Base-by-base conservation (phyloP, 164 flowering plant species). In the Platanus orientalis region DNA sequence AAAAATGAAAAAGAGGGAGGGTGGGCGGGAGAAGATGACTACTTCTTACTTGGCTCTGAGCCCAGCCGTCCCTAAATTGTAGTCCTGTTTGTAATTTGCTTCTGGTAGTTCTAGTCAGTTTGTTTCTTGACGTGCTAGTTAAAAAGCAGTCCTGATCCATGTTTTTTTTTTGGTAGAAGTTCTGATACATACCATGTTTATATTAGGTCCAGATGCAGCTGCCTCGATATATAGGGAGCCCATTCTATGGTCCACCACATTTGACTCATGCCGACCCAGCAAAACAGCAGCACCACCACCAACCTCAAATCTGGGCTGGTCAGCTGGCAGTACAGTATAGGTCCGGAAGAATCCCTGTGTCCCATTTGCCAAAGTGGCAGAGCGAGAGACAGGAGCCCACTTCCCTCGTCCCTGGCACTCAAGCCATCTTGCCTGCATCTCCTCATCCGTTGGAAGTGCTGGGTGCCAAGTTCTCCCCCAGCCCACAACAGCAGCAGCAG, bases 401-500 rank as follows among this genome's bases (percentile, higher is more conserved):
- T 13, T 20, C 75, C 5, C n/a, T 61, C 19, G 21, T 72, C 3
- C 71, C 76, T 24, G 56, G 69, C 20, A 23, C 68, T 2, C 76
- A 58, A 40, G 20, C 73, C 20, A 27, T 49, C 4, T 13, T 67
- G 23, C 69, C 78, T 13, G 55, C 75, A 45, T 42, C 81, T 10
- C 54, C 69, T 45, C 48, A 75, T 24, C 60, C 81, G n/a, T 29
- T 66, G 12, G 81, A 74, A 57, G 68, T 53, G 4, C 60, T 73
- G 1, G 72, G 75, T 5, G 53, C 83, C 60, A 80, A 76, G 66
- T 75, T 72, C 62, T 21, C 70, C 0, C 50, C 71, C 32, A 48
- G 67, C 54, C 40, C 66, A 3, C 81, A 63, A 34, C 82, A 76
- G 32, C 81, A 69, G 54, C 84, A 71, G 72, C 83, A 74, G 60